Percentiles rank a stretch among this genome's conserved stretches.
Conservation (phyloP, 257 asterid species). For the Primulina tabacum region DNA sequence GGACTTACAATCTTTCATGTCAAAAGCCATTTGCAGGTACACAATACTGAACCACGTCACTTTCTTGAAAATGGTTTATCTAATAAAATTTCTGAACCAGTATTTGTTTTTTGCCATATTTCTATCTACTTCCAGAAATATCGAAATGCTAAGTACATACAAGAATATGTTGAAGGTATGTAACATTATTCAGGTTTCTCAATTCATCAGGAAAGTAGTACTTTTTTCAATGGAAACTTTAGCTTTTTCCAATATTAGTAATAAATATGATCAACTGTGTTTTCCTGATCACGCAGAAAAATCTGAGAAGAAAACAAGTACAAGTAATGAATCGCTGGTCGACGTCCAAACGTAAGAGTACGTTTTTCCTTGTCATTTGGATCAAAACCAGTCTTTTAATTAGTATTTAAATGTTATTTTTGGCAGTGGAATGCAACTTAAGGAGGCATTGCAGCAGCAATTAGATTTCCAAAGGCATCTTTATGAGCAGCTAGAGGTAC, state of each 20-base stretch:
- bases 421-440: constrained; percentile 65
- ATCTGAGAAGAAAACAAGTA: constrained; percentile 42
- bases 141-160: constrained; percentile 63
- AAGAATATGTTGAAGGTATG: constrained; percentile 69
- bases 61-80: constrained; percentile 2
- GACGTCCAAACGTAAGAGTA: constrained; percentile 48
- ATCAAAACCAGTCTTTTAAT: not conserved
- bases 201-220: constrained; percentile 1
- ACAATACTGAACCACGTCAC: not conserved
- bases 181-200: not conserved
- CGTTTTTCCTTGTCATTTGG: not conserved
- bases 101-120: not conserved
- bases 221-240: not conserved
- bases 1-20: constrained; percentile 88
- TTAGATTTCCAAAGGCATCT: constrained; percentile 76
- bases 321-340: constrained; percentile 31
- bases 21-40: constrained; percentile 95
- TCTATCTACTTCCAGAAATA: constrained; percentile 48
- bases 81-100: not conserved
- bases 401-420: not conserved
- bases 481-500: constrained; percentile 88
- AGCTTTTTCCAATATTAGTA: not conserved
- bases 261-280: not conserved
- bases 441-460: constrained; percentile 70
- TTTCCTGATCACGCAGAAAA: constrained; percentile 41